Conservation (phyloP, 805 yeast genomes). For the Candida piceae region DNA sequence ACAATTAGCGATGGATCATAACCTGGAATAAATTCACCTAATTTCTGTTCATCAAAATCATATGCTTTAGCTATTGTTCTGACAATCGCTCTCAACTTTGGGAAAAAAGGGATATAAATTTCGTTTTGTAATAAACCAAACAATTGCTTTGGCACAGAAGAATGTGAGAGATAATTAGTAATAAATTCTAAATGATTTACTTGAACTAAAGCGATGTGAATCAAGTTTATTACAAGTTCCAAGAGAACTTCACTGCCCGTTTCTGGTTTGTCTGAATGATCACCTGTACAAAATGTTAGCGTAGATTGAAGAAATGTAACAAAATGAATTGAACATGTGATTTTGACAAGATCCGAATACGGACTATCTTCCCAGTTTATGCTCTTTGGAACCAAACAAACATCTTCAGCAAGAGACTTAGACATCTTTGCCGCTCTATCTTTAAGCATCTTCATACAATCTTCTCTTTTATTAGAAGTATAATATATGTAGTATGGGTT, state of each 20-base stretch:
- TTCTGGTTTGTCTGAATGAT: slow-evolving; percentile 5
- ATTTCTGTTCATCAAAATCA: slow-evolving; percentile 21
- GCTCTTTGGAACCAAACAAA: slow-evolving; percentile 53
- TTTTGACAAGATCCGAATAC: slow-evolving; percentile 42
- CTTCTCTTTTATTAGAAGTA: slow-evolving; percentile 74
- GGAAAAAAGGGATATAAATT: slow-evolving; percentile 37
- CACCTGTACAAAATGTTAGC: slow-evolving; percentile 32
- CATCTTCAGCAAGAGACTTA: slow-evolving; percentile 36
- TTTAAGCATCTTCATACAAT: slow-evolving; percentile 64
- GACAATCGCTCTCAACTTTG: slow-evolving; percentile 56
- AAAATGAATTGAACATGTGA: slow-evolving; percentile 51
- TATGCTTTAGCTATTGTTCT: slow-evolving; percentile 13
- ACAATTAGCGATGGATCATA: slow-evolving; percentile 21
- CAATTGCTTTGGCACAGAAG: slow-evolving; percentile 24
- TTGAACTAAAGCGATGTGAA: slow-evolving; percentile 55
- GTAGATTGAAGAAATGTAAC: slow-evolving; percentile 48
- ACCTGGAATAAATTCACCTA: slow-evolving; percentile 33
- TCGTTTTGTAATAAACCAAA: slow-evolving; percentile 40
- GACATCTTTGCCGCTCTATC: slow-evolving; percentile 39
- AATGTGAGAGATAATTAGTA: slow-evolving; percentile 4
- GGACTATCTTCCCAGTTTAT: slow-evolving; percentile 34
- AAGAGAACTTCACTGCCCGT: slow-evolving; percentile 49
- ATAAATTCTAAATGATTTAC: slow-evolving; percentile 26
- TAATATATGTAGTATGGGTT: slow-evolving; percentile 85
- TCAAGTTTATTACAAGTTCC: slow-evolving; percentile 56